Conservation (phyloP, 2,329 filamentous ascomycete species). For the Neofusicoccum umdonicola region DNA sequence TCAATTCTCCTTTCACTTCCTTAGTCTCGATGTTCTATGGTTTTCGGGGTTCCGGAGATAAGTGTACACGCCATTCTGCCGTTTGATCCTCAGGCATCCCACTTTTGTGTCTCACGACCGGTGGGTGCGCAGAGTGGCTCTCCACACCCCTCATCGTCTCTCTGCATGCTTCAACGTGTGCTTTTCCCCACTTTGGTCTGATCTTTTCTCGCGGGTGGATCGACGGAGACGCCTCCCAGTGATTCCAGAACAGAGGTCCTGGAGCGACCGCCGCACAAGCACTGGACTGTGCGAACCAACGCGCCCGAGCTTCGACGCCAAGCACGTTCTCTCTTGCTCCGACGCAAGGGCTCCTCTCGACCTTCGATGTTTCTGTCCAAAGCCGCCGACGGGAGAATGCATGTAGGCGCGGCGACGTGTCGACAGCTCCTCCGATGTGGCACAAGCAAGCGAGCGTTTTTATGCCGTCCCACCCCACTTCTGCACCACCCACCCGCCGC, state of each 20-base stretch:
- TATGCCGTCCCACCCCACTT: neutral
- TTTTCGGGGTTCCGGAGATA: neutral
- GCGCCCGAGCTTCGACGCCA: no score
- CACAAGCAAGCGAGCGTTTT: neutral
- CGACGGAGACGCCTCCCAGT: no score
- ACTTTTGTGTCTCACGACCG: neutral
- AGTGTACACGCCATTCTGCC: neutral
- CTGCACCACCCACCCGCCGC: neutral
- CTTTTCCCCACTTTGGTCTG: neutral
- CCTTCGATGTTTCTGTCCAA: no score
- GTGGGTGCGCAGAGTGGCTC: neutral
- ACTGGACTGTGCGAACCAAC: no score
- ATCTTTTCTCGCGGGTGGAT: no score
- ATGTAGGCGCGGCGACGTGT: no score
- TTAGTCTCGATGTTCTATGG: neutral
- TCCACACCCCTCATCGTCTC: neutral
- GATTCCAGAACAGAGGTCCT: no score
- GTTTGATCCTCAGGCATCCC: neutral
- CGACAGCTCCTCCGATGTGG: neutral
- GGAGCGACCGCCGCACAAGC: no score
- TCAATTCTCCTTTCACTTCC: neutral
- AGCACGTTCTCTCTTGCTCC: no score
- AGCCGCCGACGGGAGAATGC: no score
- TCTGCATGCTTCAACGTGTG: neutral
- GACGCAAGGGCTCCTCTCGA: no score